Conservation (phyloP, 768 basidiomycete species). For the Calocera cornea region DNA sequence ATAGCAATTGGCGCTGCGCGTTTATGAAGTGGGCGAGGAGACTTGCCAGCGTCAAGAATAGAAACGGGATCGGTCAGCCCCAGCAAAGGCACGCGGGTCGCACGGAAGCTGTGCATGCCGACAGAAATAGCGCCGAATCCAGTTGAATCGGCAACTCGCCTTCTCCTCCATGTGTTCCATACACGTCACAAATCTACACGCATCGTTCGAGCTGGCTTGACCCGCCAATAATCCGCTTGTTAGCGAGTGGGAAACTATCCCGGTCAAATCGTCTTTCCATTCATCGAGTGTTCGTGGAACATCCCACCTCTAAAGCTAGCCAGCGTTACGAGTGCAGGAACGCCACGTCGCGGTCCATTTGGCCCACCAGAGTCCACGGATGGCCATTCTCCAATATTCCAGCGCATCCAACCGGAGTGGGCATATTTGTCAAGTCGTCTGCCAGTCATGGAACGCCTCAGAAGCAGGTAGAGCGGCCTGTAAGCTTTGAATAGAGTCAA, state of each 20-base stretch:
- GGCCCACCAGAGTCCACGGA: too few relatives aligned
- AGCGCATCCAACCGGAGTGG: too few relatives aligned
- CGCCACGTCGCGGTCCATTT: too few relatives aligned
- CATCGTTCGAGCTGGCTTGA: not conserved
- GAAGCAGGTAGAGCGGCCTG: too few relatives aligned
- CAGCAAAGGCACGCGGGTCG: not conserved
- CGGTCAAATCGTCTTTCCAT: not conserved
- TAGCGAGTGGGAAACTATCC: not conserved
- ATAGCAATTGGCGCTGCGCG: not conserved
- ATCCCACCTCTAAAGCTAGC: not conserved
- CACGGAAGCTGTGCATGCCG: slow-evolving; percentile 1
- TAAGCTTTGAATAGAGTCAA: too few relatives aligned
- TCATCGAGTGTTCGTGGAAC: not conserved
- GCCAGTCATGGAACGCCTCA: too few relatives aligned
- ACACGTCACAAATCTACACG: not conserved
- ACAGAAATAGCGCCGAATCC: not conserved
- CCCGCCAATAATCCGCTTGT: not conserved
- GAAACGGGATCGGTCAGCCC: not conserved
- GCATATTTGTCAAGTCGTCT: too few relatives aligned
- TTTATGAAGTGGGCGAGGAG: too few relatives aligned
- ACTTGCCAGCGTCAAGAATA: not conserved
- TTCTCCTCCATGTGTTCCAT: not conserved
- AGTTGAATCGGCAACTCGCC: not conserved
- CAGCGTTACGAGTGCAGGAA: not conserved
- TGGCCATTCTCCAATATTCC: too few relatives aligned